Evolutionary conservation across 805 yeast species (phyloP).

Genomic region (Suhomyces sp.): DNA sequence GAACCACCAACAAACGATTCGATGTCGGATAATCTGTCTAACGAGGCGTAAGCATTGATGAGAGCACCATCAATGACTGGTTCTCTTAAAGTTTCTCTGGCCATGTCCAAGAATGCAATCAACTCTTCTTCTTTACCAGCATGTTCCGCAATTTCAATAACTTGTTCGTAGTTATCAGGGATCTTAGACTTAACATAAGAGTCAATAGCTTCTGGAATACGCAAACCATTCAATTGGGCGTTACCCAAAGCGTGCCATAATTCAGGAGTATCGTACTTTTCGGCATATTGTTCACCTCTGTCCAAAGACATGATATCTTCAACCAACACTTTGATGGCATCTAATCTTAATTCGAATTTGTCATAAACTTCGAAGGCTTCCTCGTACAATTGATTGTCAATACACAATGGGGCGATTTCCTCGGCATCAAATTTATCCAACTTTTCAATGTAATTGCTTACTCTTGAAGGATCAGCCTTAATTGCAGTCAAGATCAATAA

Average conservation of each 20-base stretch:
- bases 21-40: slow-evolving; percentile 73
- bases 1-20: slow-evolving; percentile 80
- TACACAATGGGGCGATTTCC: slow-evolving; percentile 90
- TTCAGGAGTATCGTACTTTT: slow-evolving; percentile 78
- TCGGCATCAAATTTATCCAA: slow-evolving; percentile 87
- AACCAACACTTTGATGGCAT: slow-evolving; percentile 86
- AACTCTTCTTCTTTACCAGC: slow-evolving; percentile 96
- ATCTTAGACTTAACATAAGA: slow-evolving; percentile 91
- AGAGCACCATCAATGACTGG: slow-evolving; percentile 91
- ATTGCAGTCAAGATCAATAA: slow-evolving; percentile 90
- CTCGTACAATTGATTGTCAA: slow-evolving; percentile 83
- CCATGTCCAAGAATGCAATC: slow-evolving; percentile 81
- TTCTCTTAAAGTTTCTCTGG: slow-evolving; percentile 87
- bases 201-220: slow-evolving; percentile 86
- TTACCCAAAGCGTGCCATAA: slow-evolving; percentile 94
- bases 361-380: slow-evolving; percentile 93
- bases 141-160: slow-evolving; percentile 89
- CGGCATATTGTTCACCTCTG: slow-evolving; percentile 91
- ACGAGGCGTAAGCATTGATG: slow-evolving; percentile 79
- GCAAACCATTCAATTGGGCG: slow-evolving; percentile 91
- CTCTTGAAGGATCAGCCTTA: slow-evolving; percentile 88
- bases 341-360: slow-evolving; percentile 69
- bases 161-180: slow-evolving; percentile 84
- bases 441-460: slow-evolving; percentile 77
- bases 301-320: slow-evolving; percentile 93